These are phyloP conservation scores for Berkeleyomyces rouxiae DNA, from an alignment of 2,329 filamentous ascomycete genomes.

Conservation along the genomic window DNA sequence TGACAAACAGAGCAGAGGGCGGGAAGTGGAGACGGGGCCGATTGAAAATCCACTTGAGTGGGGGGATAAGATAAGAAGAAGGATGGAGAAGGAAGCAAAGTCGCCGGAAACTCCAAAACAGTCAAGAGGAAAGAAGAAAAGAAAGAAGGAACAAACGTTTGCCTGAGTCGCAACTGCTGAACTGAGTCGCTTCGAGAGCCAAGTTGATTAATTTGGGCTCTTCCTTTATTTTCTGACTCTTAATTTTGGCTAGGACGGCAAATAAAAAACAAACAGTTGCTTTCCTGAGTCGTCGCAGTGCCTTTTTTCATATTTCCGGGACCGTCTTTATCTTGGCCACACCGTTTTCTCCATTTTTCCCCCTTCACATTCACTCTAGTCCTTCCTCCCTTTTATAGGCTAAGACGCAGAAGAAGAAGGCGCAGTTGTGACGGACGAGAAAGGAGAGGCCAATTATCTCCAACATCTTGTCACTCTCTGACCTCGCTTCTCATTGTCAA, in stretches of 20 bases:
- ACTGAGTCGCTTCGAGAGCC: not conserved
- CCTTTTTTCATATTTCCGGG: not conserved
- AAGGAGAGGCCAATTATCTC: not conserved
- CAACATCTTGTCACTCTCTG: not conserved
- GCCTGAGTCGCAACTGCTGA: not conserved
- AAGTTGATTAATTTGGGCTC: not conserved
- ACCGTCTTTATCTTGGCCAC: not conserved
- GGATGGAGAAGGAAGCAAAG: slow-evolving; percentile 1
- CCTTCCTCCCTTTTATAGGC: not conserved
- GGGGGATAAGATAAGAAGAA: slow-evolving; percentile 1
- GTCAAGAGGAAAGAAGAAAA: not conserved
- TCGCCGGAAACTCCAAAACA: not conserved
- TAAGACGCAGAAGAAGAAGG: not conserved
- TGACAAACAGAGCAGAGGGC: not conserved
- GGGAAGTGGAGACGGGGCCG: not conserved
- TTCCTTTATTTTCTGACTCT: not conserved
- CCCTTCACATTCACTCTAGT: not conserved
- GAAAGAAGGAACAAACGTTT: not conserved
- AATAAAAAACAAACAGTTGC: not conserved
- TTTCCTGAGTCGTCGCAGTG: not conserved
- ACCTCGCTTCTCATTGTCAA: not conserved
- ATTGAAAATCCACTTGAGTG: not conserved
- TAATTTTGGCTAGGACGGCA: not conserved
- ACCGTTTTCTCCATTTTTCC: not conserved
- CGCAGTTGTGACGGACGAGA: not conserved